A percentile compares a stretch with the other conserved stretches of the same genome.
These are phyloP conservation scores for Xylaria acuta DNA, from an alignment of 495 filamentous ascomycete genomes.

Conservation along the genomic window DNA sequence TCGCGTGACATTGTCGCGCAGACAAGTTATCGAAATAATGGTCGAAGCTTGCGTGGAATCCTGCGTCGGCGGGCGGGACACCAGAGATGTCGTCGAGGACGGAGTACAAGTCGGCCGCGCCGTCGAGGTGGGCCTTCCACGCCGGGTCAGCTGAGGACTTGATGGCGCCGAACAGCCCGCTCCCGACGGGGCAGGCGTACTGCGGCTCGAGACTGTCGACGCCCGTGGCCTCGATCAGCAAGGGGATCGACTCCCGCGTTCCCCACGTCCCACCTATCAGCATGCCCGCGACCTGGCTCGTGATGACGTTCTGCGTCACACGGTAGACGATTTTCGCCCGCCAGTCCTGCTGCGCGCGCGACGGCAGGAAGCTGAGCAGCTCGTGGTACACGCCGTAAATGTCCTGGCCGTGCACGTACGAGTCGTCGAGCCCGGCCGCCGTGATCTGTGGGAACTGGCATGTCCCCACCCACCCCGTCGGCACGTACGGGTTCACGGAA, in stretches of 20 bases:
- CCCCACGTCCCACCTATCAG: slow-evolving; percentile 66
- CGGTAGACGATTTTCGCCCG: slow-evolving; percentile 58
- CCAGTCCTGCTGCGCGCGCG: slow-evolving; percentile 36
- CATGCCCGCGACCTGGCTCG: slow-evolving; percentile 72
- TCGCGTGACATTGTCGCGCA: slow-evolving; percentile 68
- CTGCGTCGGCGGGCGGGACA: slow-evolving; percentile 55
- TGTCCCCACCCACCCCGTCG: slow-evolving; percentile 63
- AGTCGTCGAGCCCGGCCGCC: slow-evolving; percentile 65
- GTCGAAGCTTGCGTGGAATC: slow-evolving; percentile 69
- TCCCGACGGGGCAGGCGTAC: slow-evolving; percentile 62
- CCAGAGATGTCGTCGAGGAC: slow-evolving; percentile 66
- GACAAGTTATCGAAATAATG: slow-evolving; percentile 79
- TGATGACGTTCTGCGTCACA: slow-evolving; percentile 74
- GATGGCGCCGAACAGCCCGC: slow-evolving; percentile 52
- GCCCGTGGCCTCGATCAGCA: slow-evolving; percentile 55
- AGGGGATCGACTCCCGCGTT: slow-evolving; percentile 43
- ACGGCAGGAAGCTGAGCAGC: slow-evolving; percentile 64
- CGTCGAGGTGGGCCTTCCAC: slow-evolving; percentile 66
- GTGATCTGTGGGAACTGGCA: slow-evolving; percentile 79
- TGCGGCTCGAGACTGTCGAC: slow-evolving; percentile 70
- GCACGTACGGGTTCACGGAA: slow-evolving; percentile 63
- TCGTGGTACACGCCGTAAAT: slow-evolving; percentile 68
- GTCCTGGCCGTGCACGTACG: slow-evolving; percentile 69
- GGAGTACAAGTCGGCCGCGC: slow-evolving; percentile 54
- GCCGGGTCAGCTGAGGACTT: slow-evolving; percentile 50